These are phyloP conservation scores for Prunus padus DNA, from an alignment of 306 rosid genomes.

Conservation along the genomic window DNA sequence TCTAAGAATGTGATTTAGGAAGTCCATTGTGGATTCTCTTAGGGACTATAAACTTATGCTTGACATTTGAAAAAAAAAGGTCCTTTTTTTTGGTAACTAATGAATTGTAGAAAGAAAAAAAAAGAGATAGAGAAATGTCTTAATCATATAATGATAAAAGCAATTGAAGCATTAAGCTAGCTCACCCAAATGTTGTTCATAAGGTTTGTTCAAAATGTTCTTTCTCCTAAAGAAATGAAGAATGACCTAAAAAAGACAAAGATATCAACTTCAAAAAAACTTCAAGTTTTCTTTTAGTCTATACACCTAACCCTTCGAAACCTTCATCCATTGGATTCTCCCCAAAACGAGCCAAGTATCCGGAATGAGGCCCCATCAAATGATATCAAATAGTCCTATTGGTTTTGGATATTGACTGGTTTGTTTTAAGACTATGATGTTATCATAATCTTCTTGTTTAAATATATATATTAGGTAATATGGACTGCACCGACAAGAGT, in stretches of 20 bases:
- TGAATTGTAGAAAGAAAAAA: too few species aligned
- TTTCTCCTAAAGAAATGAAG: conserved; percentile 6
- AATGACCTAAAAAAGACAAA: not conserved
- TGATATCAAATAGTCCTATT: conserved; percentile 6
- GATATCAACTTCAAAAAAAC: conserved; percentile 21
- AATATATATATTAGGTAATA: not conserved
- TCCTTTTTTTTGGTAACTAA: too few species aligned
- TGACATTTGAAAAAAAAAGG: too few species aligned
- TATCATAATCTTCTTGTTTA: conserved; percentile 10
- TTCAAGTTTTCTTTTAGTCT: conserved; percentile 17
- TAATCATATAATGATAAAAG: too few species aligned
- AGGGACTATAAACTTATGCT: too few species aligned
- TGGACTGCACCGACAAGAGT: conserved; percentile 26
- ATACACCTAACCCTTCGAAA: conserved; percentile 32
- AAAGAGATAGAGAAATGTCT: too few species aligned
- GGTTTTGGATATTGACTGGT: conserved; percentile 15
- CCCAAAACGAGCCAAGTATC: conserved; percentile 21
- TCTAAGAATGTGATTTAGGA: too few species aligned
- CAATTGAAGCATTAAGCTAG: conserved; percentile 26
- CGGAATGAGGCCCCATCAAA: conserved; percentile 25
- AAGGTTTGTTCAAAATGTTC: not conserved
- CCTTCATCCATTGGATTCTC: conserved; percentile 42
- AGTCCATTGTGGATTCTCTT: too few species aligned
- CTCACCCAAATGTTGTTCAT: not conserved
- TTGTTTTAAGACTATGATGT: conserved; percentile 20